phyloP scores from a whole-genome alignment of 805 yeast genomes.

The Nakazawaea ishiwadae region DNA sequence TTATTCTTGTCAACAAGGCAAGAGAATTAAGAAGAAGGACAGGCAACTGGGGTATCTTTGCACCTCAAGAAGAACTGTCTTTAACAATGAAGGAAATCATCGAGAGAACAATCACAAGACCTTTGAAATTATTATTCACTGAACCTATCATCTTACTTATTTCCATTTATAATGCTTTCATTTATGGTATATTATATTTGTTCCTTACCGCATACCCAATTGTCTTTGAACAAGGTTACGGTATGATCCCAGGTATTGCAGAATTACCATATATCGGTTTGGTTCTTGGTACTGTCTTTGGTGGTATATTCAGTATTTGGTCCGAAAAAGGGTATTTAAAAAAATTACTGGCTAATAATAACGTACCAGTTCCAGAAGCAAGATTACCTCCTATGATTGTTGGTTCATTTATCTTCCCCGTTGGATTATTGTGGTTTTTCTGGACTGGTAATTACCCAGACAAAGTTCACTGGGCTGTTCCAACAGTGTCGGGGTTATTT shows the following conservation, averaged over 20 bases:
- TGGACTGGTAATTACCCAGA: slow-evolving; percentile 82
- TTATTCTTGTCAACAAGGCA: slow-evolving; percentile 61
- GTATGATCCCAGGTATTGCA: slow-evolving; percentile 56
- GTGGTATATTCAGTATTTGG: slow-evolving; percentile 48
- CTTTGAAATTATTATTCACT: slow-evolving; percentile 55
- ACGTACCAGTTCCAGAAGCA: slow-evolving; percentile 70
- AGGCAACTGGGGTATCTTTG: slow-evolving; percentile 79
- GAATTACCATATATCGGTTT: slow-evolving; percentile 79
- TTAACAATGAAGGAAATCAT: slow-evolving; percentile 54
- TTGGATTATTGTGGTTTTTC: slow-evolving; percentile 80
- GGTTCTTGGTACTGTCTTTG: slow-evolving; percentile 61
- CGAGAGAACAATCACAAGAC: slow-evolving; percentile 61
- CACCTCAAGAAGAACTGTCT: slow-evolving; percentile 65
- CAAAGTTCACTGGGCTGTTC: slow-evolving; percentile 61
- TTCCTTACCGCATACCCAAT: slow-evolving; percentile 73
- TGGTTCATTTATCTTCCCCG: slow-evolving; percentile 67
- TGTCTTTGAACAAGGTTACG: slow-evolving; percentile 59
- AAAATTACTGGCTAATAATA: slow-evolving; percentile 46
- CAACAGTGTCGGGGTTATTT: slow-evolving; percentile 16
- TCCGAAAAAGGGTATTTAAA: slow-evolving; percentile 50
- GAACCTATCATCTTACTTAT: slow-evolving; percentile 71
- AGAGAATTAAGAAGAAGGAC: slow-evolving; percentile 56
- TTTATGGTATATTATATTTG: slow-evolving; percentile 74
- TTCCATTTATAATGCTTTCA: slow-evolving; percentile 68
- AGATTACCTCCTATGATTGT: slow-evolving; percentile 73